Evolutionary conservation across 331 rosid species (phyloP).

Genomic region (Malus hybrid): DNA sequence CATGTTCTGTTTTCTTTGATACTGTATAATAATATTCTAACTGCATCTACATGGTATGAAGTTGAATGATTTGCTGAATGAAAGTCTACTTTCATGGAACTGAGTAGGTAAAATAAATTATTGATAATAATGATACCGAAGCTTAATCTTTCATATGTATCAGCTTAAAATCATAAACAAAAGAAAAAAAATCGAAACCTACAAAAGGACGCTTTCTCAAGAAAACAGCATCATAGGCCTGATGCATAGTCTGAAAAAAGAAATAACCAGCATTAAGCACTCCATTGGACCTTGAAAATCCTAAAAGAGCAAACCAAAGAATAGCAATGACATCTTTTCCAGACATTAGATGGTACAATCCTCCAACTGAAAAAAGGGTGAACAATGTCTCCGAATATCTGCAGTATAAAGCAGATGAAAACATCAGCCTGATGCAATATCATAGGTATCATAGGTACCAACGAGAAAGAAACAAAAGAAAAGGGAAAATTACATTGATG

Average conservation of each 20-base stretch:
- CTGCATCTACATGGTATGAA: background rate
- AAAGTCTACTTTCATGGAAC: background rate
- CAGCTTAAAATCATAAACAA: background rate
- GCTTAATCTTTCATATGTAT: background rate
- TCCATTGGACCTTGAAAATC: conserved; percentile 88
- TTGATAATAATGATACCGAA: background rate
- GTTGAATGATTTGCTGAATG: background rate
- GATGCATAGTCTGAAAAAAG: conserved; percentile 79
- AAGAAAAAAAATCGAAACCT: conserved; percentile 15
- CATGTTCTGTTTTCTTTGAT: background rate
- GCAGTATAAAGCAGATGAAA: conserved; percentile 19
- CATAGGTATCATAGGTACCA: too few species aligned
- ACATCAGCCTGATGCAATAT: background rate
- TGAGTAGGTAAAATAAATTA: background rate
- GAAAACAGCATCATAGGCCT: conserved; percentile 47
- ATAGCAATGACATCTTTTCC: conserved; percentile 43
- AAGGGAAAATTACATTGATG: conserved; percentile 61
- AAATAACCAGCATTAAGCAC: conserved; percentile 84
- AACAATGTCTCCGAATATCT: conserved; percentile 87
- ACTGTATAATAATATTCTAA: background rate
- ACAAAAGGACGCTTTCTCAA: conserved; percentile 39
- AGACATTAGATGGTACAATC: conserved; percentile 60
- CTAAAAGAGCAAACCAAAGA: conserved; percentile 62
- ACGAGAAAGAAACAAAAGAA: background rate
- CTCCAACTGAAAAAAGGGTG: conserved; percentile 70